phyloP scores from a whole-genome alignment of 768 basidiomycete genomes.

The Grammothele lineata region DNA sequence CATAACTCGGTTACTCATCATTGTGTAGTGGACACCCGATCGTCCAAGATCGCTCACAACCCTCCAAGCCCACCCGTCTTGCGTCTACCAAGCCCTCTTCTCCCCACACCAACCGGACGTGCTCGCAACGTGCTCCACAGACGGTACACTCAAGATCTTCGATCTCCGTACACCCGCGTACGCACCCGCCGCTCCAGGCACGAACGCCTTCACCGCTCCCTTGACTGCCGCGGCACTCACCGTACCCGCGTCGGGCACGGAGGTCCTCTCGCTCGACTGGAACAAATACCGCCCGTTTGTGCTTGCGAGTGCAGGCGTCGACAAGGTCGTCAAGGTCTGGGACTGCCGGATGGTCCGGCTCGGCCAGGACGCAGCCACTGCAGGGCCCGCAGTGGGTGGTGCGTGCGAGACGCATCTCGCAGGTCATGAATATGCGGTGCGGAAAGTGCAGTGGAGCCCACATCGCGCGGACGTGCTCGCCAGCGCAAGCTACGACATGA shows the following conservation, averaged over 20 bases:
- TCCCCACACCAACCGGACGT: conserved; percentile 87
- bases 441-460: conserved; percentile 88
- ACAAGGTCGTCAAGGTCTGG: conserved; percentile 74
- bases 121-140: conserved; percentile 79
- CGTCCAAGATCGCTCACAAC: conserved; percentile 75
- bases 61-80: conserved; percentile 76
- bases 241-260: conserved; percentile 71
- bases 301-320: conserved; percentile 76
- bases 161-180: conserved; percentile 69
- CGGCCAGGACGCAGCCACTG: conserved; percentile 23
- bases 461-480: conserved; percentile 69
- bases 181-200: conserved; percentile 38
- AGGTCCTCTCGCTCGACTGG: conserved; percentile 84
- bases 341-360: conserved; percentile 82
- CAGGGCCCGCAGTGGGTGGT: conserved; percentile 58
- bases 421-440: conserved; percentile 88
- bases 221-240: conserved; percentile 70
- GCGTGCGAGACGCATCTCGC: conserved; percentile 63
- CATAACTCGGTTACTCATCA: conserved; percentile 1
- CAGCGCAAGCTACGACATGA: conserved; percentile 91
- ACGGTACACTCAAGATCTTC: conserved; percentile 85
- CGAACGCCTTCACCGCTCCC: conserved; percentile 59
- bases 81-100: conserved; percentile 89
- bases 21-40: conserved; percentile 79
- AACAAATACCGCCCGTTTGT: conserved; percentile 85